Evolutionary conservation across 2,329 filamentous ascomycete genomes (phyloP), one percentile per base, ranked within the genome.

Genomic region (Calonectria fujianensis): DNA sequence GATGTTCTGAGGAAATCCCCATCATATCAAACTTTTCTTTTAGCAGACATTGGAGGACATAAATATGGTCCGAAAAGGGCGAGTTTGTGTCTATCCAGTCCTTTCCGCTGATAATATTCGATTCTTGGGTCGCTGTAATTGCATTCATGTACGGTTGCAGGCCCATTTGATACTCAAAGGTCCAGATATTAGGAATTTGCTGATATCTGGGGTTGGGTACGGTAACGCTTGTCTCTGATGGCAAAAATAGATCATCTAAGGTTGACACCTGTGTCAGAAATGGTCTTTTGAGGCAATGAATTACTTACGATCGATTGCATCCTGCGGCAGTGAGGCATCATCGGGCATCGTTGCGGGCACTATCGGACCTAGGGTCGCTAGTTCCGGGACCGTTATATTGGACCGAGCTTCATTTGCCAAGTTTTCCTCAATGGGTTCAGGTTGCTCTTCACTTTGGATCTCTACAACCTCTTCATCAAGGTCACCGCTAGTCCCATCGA

Each of bases 121-220:
- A 80, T 13, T 79, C 66, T 20, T 79, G 31, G 2, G 76, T 78
- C 10, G 80, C 80, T 4, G 54, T 76, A 18, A 83, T 76, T 18
- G 81, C 82, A 0, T 75, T 69, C 7, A 80, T 52, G 45, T 83
- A 83, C 0, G 82, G 78, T 2, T 82, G 77, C 16, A 80, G 70
- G 0, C 82, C 82, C 74, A 82, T 83, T 18, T 83, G 82, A 39
- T 83, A 83, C 24, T 82, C 76, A 0, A 81, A 81, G 0, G 70
- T 81, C 82, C 82, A 83, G 27, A 83, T 83, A 10, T 82, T 81
- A 0, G 82, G 82, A 3, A 83, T 82, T 31, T 83, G 82, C 0
- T 76, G 64, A 18, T 79, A 81, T 0, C 82, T 63, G 0, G 77
- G 76, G 1, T 76, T 77, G 2, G 73, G 29, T 1, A 24, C 37